A percentile compares a stretch with the other conserved stretches of the same genome.
Conservation (phyloP, 2,329 filamentous ascomycete species). For the Diplodia mutila region DNA sequence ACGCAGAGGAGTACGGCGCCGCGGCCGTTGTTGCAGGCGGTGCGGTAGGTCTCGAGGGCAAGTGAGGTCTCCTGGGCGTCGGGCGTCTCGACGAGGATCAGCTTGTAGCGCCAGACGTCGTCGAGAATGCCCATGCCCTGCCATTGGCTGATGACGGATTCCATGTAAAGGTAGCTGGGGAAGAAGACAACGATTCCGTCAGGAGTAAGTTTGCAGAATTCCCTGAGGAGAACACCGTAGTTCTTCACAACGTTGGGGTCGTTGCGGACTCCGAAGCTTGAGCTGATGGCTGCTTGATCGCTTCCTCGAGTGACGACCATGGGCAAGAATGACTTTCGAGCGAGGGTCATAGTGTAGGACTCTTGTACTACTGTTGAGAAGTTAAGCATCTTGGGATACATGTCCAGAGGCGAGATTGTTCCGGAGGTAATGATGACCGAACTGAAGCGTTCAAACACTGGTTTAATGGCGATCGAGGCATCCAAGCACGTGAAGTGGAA, state of each 20-base stretch:
- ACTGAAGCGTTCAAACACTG: slow-evolving; percentile 95
- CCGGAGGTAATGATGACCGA: slow-evolving; percentile 98
- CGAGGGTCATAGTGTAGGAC: slow-evolving; percentile 96
- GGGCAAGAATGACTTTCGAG: slow-evolving; percentile 90
- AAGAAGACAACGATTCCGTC: slow-evolving; percentile 99
- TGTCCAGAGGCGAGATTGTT: slow-evolving; percentile 94
- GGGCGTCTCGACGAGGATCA: slow-evolving; percentile 96
- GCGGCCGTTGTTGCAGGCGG: slow-evolving; percentile 94
- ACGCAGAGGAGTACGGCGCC: slow-evolving; percentile 93
- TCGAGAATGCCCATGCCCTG: slow-evolving; percentile 98
- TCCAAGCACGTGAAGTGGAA: slow-evolving; percentile 96
- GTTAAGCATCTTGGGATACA: slow-evolving; percentile 98
- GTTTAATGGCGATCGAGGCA: slow-evolving; percentile 96
- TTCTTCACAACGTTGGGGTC: slow-evolving; percentile 97
- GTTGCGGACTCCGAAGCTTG: slow-evolving; percentile 91
- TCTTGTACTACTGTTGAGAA: slow-evolving; percentile 93
- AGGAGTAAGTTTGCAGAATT: slow-evolving; percentile 94
- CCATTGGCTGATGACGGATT: slow-evolving; percentile 99
- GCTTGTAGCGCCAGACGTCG: slow-evolving; percentile 98
- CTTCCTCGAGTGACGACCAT: slow-evolving; percentile 97
- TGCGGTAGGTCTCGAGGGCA: slow-evolving; percentile 93
- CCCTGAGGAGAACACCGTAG: slow-evolving; percentile 89
- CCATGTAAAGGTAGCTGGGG: slow-evolving; percentile 98
- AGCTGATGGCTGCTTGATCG: slow-evolving; percentile 91
- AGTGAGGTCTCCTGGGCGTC: slow-evolving; percentile 96